Evolutionary conservation across 73 alveolate species (phyloP).

Genomic region (Tetrahymena thermophila): DNA sequence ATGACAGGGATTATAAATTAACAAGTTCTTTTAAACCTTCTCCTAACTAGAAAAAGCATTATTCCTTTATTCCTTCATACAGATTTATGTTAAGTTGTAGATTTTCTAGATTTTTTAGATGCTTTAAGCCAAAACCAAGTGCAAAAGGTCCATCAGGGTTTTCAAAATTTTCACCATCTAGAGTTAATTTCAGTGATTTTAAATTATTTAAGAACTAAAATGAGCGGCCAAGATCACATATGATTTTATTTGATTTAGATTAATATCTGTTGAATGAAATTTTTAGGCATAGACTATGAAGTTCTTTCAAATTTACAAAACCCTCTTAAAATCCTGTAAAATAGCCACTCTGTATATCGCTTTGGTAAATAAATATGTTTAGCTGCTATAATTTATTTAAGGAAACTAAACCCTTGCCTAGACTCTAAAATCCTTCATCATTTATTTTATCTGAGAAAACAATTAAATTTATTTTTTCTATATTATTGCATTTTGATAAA

Average conservation of each 20-base stretch:
- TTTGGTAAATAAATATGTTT: not conserved
- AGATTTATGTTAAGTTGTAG: not conserved
- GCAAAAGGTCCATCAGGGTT: not conserved
- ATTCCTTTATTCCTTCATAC: not conserved
- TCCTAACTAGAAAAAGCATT: not conserved
- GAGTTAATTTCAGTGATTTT: not conserved
- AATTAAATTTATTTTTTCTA: not conserved
- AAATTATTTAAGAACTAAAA: not conserved
- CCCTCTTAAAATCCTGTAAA: not conserved
- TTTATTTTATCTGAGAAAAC: not conserved
- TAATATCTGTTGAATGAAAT: not conserved
- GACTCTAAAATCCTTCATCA: not conserved
- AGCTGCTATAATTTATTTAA: not conserved
- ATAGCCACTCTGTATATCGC: not conserved
- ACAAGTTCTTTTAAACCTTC: not conserved
- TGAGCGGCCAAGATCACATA: not conserved
- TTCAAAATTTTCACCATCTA: not conserved
- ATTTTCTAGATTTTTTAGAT: not conserved
- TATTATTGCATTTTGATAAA: not conserved
- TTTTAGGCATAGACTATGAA: not conserved
- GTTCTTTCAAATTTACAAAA: not conserved
- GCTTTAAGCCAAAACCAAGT: not conserved
- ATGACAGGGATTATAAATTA: not conserved
- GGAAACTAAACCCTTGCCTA: not conserved
- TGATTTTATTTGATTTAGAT: not conserved